A percentile compares a stretch with the other conserved stretches of the same genome.
Conservation (phyloP, 352 stramenopile species). For the Pythium pyrilobum region DNA sequence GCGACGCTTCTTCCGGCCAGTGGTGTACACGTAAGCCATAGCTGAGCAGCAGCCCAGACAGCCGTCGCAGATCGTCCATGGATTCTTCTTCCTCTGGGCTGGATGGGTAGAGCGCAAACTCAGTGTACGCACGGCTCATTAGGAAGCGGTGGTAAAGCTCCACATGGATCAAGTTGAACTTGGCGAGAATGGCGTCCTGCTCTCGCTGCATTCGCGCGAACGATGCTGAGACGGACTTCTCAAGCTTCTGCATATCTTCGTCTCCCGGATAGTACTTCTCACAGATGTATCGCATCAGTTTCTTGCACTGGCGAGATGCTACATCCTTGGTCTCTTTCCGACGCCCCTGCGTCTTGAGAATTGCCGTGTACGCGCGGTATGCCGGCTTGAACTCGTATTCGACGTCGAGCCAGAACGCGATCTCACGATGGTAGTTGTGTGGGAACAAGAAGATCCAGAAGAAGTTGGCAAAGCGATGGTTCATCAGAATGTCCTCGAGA, state of each 20-base stretch:
- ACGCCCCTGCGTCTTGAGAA: constrained; percentile 44
- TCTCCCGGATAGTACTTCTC: constrained; percentile 81
- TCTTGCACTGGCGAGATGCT: constrained; percentile 53
- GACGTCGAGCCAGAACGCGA: constrained; percentile 80
- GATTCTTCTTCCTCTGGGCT: constrained; percentile 44
- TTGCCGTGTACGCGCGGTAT: constrained; percentile 59
- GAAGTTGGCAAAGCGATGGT: constrained; percentile 83
- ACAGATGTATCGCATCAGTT: constrained; percentile 79
- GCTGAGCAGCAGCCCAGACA: constrained; percentile 66
- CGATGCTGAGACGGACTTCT: constrained; percentile 59
- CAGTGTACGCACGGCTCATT: constrained; percentile 75
- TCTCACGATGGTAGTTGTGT: constrained; percentile 85
- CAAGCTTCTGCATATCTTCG: constrained; percentile 63
- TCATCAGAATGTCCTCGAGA: constrained; percentile 84
- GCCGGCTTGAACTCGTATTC: constrained; percentile 87
- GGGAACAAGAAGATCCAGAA: constrained; percentile 88
- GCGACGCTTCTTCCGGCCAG: constrained; percentile 55
- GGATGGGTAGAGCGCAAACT: constrained; percentile 78
- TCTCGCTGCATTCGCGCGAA: constrained; percentile 64
- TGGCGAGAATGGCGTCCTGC: constrained; percentile 78
- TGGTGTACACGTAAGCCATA: constrained; percentile 82
- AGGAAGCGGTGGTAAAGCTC: constrained; percentile 85
- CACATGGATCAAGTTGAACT: constrained; percentile 82
- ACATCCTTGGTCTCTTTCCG: constrained; percentile 57
- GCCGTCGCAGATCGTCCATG: constrained; percentile 66